phyloP scores from a whole-genome alignment of 768 basidiomycete species.

The Paxillus ammoniavirescens region DNA sequence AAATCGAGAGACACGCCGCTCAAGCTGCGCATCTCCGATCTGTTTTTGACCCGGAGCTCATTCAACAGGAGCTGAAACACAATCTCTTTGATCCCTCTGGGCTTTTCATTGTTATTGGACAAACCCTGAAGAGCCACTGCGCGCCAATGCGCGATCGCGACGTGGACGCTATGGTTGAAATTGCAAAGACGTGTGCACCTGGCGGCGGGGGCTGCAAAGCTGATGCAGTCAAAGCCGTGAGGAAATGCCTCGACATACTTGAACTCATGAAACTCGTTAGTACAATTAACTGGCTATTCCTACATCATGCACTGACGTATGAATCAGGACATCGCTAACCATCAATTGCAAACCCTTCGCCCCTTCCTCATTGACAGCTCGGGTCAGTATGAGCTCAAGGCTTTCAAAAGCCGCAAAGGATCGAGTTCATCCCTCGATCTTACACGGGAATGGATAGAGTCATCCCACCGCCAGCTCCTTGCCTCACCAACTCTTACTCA shows the following conservation, averaged over 20 bases:
- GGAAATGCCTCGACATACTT: conserved; percentile 84
- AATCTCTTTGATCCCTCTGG: conserved; percentile 76
- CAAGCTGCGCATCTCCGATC: conserved; percentile 67
- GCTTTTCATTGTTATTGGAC: conserved; percentile 76
- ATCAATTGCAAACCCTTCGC: conserved; percentile 89
- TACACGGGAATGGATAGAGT: conserved; percentile 65
- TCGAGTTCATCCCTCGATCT: conserved; percentile 43
- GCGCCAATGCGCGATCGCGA: conserved; percentile 89
- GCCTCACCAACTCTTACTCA: conserved; percentile 42
- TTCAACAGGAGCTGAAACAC: conserved; percentile 78
- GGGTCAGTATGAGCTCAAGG: conserved; percentile 74
- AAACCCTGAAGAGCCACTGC: conserved; percentile 84
- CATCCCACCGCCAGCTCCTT: conserved; percentile 48
- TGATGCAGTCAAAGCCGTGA: conserved; percentile 70
- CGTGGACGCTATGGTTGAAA: conserved; percentile 79
- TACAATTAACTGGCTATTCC: conserved; percentile 22
- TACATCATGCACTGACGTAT: conserved; percentile 19
- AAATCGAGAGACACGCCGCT: conserved; percentile 60
- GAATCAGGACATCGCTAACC: conserved; percentile 89
- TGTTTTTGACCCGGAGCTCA: conserved; percentile 78
- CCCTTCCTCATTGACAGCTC: conserved; percentile 85
- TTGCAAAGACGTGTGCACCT: conserved; percentile 58
- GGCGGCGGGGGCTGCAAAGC: conserved; percentile 53
- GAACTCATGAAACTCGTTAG: conserved; percentile 95
- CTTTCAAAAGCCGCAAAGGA: conserved; percentile 63